Percentiles rank a stretch among this genome's conserved stretches.
Evolutionary conservation across 2,329 filamentous ascomycete genomes (phyloP).

Genomic region (Penicillium sp.): DNA sequence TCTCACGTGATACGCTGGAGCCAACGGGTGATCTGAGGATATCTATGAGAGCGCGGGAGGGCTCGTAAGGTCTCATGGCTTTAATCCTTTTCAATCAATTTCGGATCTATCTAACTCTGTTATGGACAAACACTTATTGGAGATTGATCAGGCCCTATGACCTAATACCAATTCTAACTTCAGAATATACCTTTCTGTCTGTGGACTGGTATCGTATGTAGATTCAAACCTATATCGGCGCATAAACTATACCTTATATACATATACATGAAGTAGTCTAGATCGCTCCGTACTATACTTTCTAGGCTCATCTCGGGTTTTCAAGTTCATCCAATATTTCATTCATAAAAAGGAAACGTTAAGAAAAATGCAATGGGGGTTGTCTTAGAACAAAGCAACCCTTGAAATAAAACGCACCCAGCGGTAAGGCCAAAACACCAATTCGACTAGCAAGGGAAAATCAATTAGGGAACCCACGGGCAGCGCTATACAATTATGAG

Average conservation of each 20-base stretch:
- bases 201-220: too few relatives aligned
- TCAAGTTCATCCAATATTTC: conserved; percentile 1
- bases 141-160: too few relatives aligned
- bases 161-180: too few relatives aligned
- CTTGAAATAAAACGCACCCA: conserved; percentile 13
- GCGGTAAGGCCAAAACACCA: conserved; percentile 21
- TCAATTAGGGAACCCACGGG: conserved; percentile 56
- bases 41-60: background rate
- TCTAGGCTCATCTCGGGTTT: background rate
- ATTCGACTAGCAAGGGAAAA: conserved; percentile 21
- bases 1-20: conserved; percentile 27
- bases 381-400: conserved; percentile 12
- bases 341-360: conserved; percentile 3
- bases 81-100: too few relatives aligned
- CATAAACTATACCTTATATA: too few relatives aligned
- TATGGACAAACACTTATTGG: too few relatives aligned
- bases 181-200: too few relatives aligned
- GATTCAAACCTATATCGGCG: too few relatives aligned
- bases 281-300: background rate
- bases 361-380: conserved; percentile 18
- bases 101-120: too few relatives aligned
- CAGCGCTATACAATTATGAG: conserved; percentile 29
- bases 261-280: background rate
- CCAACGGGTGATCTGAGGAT: conserved; percentile 22
- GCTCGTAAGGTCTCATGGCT: too few relatives aligned